Percentiles rank a stretch among this genome's conserved stretches.
phyloP scores from a whole-genome alignment of 148 eudicot species.

The Nyssa sinensis region DNA sequence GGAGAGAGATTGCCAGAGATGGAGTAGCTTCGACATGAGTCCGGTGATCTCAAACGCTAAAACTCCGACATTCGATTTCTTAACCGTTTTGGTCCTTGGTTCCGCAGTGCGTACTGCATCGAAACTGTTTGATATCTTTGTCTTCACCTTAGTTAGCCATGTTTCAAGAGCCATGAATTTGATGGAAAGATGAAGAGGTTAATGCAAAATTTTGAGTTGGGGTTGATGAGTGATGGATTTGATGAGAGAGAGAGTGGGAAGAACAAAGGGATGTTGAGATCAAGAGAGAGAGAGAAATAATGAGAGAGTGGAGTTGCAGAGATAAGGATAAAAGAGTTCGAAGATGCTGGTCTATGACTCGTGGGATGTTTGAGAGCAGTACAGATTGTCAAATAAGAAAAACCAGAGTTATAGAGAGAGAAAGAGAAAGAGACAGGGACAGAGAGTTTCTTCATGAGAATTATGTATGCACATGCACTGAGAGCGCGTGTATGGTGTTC shows the following conservation, averaged over 20 bases:
- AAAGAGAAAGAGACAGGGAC: neutral
- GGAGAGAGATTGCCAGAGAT: conserved; percentile 65
- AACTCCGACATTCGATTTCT: conserved; percentile 49
- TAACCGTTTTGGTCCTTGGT: conserved; percentile 24
- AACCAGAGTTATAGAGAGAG: neutral
- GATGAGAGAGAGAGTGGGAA: neutral
- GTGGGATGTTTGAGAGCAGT: conserved; percentile 27
- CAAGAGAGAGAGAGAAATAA: neutral
- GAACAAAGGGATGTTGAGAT: neutral
- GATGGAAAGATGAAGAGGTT: neutral
- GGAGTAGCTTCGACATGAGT: conserved; percentile 62
- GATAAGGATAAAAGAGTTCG: neutral
- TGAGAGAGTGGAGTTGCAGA: neutral
- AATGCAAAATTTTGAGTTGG: neutral
- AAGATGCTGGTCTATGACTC: conserved; percentile 12
- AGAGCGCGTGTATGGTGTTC: no score
- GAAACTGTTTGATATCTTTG: conserved; percentile 33
- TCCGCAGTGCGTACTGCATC: conserved; percentile 23
- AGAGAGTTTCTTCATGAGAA: no score
- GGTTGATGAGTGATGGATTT: neutral
- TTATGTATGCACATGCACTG: neutral
- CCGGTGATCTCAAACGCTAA: conserved; percentile 70
- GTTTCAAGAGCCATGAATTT: conserved; percentile 55
- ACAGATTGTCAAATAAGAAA: neutral
- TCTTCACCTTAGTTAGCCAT: conserved; percentile 62